Evolutionary conservation across 2,329 filamentous ascomycete genomes (phyloP).

Genomic region (Diaporthe citriasiana): DNA sequence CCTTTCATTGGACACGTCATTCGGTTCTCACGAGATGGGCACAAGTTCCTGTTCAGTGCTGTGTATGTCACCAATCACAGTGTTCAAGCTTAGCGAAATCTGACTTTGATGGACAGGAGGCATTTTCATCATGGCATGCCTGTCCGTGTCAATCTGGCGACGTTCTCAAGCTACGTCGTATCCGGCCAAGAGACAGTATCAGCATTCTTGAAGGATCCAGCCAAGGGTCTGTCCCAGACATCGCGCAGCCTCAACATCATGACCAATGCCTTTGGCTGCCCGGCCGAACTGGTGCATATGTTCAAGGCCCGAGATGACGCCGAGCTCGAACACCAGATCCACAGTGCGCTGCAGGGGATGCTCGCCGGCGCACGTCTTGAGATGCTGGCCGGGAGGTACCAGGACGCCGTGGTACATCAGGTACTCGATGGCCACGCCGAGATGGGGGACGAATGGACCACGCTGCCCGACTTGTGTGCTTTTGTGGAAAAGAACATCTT

Average conservation of each 20-base stretch:
- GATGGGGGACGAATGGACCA: constrained; percentile 37
- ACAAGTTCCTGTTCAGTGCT: constrained; percentile 16
- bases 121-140: constrained; percentile 6
- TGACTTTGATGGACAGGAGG: not conserved
- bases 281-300: constrained; percentile 14
- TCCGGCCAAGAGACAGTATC: constrained; percentile 21
- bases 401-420: constrained; percentile 13
- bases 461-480: constrained; percentile 46
- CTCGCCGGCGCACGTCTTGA: constrained; percentile 9
- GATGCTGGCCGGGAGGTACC: constrained; percentile 13
- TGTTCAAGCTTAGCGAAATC: too few species aligned
- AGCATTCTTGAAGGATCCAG: constrained; percentile 15
- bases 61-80: not conserved
- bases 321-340: constrained; percentile 11
- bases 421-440: constrained; percentile 33
- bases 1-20: constrained; percentile 7
- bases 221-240: constrained; percentile 11
- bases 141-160: constrained; percentile 15
- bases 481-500: constrained; percentile 47
- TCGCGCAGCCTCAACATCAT: constrained; percentile 11
- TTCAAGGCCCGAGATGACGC: constrained; percentile 14
- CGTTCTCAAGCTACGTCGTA: constrained; percentile 15
- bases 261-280: constrained; percentile 22
- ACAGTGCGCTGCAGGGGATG: constrained; percentile 16
- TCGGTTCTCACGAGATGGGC: constrained; percentile 10